Evolutionary conservation across 192 early-diverging fungal species (phyloP).

Genomic region (Phlyctochytrium bullatum): DNA sequence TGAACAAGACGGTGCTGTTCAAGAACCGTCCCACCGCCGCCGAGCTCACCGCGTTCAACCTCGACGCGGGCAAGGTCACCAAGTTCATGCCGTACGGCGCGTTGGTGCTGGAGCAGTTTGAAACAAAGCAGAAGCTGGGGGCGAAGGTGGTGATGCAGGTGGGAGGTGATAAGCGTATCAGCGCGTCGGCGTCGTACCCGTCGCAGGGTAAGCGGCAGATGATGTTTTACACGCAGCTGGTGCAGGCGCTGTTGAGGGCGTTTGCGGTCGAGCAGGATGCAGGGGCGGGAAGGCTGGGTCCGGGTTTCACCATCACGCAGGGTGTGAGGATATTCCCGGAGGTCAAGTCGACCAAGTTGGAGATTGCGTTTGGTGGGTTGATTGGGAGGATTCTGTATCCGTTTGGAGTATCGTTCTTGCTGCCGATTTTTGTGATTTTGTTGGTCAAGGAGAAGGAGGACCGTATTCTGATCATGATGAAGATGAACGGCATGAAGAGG

Average conservation of each 20-base stretch:
- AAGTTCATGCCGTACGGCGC: constrained; percentile 56
- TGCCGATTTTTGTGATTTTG: constrained; percentile 68
- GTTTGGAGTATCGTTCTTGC: constrained; percentile 67
- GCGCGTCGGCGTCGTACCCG: constrained; percentile 48
- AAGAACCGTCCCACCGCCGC: constrained; percentile 8
- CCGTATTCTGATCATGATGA: constrained; percentile 75
- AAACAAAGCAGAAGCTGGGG: constrained; percentile 42
- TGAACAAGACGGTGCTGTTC: constrained; percentile 48
- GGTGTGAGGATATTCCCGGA: constrained; percentile 61
- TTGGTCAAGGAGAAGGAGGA: constrained; percentile 72
- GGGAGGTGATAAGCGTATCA: constrained; percentile 44
- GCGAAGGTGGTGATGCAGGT: constrained; percentile 51
- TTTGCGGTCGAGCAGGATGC: constrained; percentile 27
- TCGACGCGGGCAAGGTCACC: constrained; percentile 31
- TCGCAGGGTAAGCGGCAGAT: constrained; percentile 44
- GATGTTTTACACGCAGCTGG: constrained; percentile 40
- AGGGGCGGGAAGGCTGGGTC: constrained; percentile 17
- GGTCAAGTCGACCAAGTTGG: constrained; percentile 42
- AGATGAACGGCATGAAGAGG: constrained; percentile 75
- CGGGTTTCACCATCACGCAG: constrained; percentile 54
- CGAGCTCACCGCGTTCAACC: constrained; percentile 13
- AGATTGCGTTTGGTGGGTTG: constrained; percentile 51
- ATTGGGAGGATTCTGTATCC: constrained; percentile 68
- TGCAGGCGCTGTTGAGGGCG: constrained; percentile 33
- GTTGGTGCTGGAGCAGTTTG: constrained; percentile 49